Base-by-base conservation (phyloP, 345 rosid species). In the Salix koriyanagi region DNA sequence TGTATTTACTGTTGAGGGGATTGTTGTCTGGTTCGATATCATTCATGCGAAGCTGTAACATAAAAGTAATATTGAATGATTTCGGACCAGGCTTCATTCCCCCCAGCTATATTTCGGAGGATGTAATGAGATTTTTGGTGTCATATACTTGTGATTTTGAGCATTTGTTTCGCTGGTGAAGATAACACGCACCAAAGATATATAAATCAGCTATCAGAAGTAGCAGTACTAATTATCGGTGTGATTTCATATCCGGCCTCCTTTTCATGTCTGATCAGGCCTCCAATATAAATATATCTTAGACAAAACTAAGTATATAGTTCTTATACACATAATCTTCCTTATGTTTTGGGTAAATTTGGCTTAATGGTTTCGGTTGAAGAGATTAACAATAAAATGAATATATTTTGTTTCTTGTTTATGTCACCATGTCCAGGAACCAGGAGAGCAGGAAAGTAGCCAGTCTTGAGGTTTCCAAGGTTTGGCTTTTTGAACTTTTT, bases 11-110 rank as follows among this genome's bases (percentile, higher is more conserved):
- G 94, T 89, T 90, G 91, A 80, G 96, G 92, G 86, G 92, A 84
- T 81, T 87, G 96, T 86, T 74, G 96, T 85, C 88, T 92, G 96
- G 92, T 84, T 84, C 97, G 97, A 92, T 79, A 84, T 81, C 89
- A 81, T 85, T 88, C 86, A 70, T 72, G 48, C 72, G 56, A 70
- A 71, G 48, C 48, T 69, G 34, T 21, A 52, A 44, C 32, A 5
- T 26, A 2, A 5, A 1, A 25, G 21, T 72, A 21, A 50, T 4
- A 14, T 4, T 81, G 84, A 80, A 81, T 80, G 94, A 84, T 88
- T 83, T 91, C 96, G 97, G 93, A 93, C 97, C 97, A 91, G 97
- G 93, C 94, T 89, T 90, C 96, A 91, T 93, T 91, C 96, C 97
- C 93, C 93, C 83, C 89, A 89, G 85, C 96, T 42, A 67, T 36